Evolutionary conservation across 306 rosid genomes (phyloP).

Genomic region (Cicer cuneatum): DNA sequence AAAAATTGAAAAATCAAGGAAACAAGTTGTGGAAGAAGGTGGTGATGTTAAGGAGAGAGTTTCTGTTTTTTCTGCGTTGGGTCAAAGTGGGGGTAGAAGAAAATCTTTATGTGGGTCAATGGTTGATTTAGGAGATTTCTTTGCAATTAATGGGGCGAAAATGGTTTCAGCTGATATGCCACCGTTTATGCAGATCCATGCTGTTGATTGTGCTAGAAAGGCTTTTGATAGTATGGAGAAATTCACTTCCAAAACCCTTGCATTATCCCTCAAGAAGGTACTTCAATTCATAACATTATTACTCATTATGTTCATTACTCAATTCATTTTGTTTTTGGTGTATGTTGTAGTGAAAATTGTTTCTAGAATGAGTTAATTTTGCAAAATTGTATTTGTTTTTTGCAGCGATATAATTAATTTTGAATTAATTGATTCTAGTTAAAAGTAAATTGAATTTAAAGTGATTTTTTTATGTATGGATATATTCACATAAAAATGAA

Average conservation of each 20-base stretch:
- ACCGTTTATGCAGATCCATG: constrained; percentile 99
- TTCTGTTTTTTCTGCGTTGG: constrained; percentile 48
- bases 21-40: constrained; percentile 29
- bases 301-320: neutral
- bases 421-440: too few species aligned
- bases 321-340: neutral
- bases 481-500: too few species aligned
- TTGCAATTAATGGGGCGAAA: constrained; percentile 77
- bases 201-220: constrained; percentile 84
- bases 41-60: constrained; percentile 44
- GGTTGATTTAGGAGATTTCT: constrained; percentile 66
- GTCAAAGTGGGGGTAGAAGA: constrained; percentile 61
- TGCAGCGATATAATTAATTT: too few species aligned
- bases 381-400: too few species aligned
- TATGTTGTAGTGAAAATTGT: too few species aligned
- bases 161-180: constrained; percentile 93
- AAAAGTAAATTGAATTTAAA: too few species aligned
- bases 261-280: constrained; percentile 84
- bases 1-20: constrained; percentile 45
- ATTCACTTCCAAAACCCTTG: constrained; percentile 91
- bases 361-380: too few species aligned
- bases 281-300: neutral
- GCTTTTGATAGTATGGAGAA: constrained; percentile 85
- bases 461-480: too few species aligned
- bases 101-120: constrained; percentile 63